Evolutionary conservation across 371 early-diverging fungal species (phyloP).

Genomic region (Saksenaea oblongispora): DNA sequence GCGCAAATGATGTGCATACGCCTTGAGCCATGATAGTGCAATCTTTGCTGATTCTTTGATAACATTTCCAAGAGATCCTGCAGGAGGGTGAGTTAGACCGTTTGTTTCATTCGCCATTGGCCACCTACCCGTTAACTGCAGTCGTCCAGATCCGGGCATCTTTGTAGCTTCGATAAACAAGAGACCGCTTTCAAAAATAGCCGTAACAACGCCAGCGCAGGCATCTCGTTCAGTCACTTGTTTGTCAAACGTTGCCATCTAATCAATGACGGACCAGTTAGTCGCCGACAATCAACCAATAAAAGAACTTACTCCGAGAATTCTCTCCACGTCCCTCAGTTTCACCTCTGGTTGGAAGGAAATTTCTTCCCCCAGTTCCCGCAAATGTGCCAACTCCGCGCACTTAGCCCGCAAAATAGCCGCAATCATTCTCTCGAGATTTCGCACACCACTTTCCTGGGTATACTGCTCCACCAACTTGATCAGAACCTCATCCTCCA

Average conservation of each 20-base stretch:
- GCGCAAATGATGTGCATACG: constrained; percentile 61
- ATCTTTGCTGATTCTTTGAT: constrained; percentile 87
- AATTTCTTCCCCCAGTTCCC: constrained; percentile 17
- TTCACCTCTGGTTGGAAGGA: constrained; percentile 32
- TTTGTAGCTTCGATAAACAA: constrained; percentile 81
- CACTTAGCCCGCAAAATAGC: constrained; percentile 76
- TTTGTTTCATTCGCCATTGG: background rate
- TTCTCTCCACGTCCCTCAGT: constrained; percentile 51
- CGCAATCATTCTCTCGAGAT: constrained; percentile 76
- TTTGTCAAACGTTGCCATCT: constrained; percentile 48
- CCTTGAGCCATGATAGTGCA: constrained; percentile 80
- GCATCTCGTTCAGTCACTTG: constrained; percentile 70
- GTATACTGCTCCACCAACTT: constrained; percentile 77
- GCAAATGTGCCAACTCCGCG: constrained; percentile 59
- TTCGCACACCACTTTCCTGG: constrained; percentile 86
- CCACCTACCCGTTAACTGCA: constrained; percentile 67
- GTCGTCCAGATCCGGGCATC: constrained; percentile 73
- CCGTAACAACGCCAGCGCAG: constrained; percentile 81
- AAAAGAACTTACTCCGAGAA: constrained; percentile 58
- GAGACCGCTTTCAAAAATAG: constrained; percentile 83
- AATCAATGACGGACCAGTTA: background rate
- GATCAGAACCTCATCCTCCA: constrained; percentile 55
- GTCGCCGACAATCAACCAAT: background rate
- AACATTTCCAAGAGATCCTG: constrained; percentile 84
- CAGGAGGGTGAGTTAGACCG: constrained; percentile 3